Percentiles rank a stretch among this genome's conserved stretches.
These are phyloP conservation scores for Borovskyia barvae DNA, from an alignment of 208 protist species.

Conservation along the genomic window DNA sequence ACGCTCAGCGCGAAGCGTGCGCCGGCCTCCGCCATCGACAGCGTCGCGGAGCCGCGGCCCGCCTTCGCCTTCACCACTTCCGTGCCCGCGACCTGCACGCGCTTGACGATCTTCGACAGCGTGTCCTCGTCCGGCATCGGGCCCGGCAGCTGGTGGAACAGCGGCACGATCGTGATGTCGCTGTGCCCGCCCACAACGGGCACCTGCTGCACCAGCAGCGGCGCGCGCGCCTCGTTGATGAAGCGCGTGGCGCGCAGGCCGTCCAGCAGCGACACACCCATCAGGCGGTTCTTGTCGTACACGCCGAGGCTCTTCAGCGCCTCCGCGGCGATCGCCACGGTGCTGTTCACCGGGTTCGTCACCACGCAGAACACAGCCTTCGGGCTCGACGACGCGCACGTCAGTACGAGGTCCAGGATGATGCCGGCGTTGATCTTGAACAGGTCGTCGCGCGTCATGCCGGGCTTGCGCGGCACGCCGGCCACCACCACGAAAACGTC, in stretches of 20 bases:
- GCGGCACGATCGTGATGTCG: constrained; percentile 93
- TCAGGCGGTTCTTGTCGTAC: constrained; percentile 86
- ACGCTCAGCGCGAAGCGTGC: constrained; percentile 74
- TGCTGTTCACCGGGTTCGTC: constrained; percentile 97
- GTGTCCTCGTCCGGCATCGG: constrained; percentile 47
- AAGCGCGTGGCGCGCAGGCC: constrained; percentile 91
- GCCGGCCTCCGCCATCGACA: constrained; percentile 96
- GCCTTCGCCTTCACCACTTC: constrained; percentile 97
- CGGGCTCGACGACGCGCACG: constrained; percentile 80
- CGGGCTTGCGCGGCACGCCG: constrained; percentile 96
- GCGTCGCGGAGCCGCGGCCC: constrained; percentile 94
- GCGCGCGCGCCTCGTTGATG: constrained; percentile 76
- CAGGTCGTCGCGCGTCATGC: constrained; percentile 96
- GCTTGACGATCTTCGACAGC: constrained; percentile 72
- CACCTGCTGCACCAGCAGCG: constrained; percentile 43
- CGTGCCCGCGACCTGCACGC: constrained; percentile 93
- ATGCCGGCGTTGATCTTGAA: constrained; percentile 96
- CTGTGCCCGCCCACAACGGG: constrained; percentile 96
- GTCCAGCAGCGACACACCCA: constrained; percentile 94
- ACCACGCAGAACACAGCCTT: constrained; percentile 93
- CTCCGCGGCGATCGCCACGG: constrained; percentile 93
- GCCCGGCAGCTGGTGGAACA: constrained; percentile 81
- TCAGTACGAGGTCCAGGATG: constrained; percentile 86
- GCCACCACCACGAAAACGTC: constrained; percentile 94
- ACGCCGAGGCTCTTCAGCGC: constrained; percentile 88